Conservation (phyloP, 177 flowering plant genomes). For the Vitis hybrid region DNA sequence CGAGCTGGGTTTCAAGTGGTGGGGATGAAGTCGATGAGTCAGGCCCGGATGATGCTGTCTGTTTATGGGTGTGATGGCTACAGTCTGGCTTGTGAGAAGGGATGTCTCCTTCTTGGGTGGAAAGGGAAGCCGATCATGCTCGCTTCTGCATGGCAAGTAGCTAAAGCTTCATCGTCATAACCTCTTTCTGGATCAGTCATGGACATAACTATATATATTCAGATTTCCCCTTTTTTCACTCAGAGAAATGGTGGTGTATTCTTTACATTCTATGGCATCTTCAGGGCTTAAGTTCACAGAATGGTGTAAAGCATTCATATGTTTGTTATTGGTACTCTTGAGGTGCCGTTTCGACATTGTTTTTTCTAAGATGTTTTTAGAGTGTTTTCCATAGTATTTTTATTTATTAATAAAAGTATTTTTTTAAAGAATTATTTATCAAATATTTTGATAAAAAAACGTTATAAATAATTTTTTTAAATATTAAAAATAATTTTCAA, state of each 20-base stretch:
- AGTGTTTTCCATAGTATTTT: no score
- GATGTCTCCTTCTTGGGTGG: conserved; percentile 69
- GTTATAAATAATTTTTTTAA: no score
- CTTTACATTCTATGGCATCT: not conserved
- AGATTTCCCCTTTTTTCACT: no score
- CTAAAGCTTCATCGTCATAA: conserved; percentile 11
- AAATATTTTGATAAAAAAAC: no score
- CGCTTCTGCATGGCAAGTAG: conserved; percentile 61
- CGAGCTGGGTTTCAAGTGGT: conserved; percentile 52
- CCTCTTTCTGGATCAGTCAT: not conserved
- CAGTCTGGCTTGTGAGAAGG: conserved; percentile 50
- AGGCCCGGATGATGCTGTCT: conserved; percentile 50
- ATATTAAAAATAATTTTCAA: no score
- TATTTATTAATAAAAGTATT: no score
- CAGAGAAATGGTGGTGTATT: not conserved
- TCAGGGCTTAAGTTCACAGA: no score
- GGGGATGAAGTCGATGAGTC: conserved; percentile 45
- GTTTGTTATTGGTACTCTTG: no score
- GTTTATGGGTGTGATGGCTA: conserved; percentile 63
- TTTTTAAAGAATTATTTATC: no score
- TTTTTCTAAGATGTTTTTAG: no score
- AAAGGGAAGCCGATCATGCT: conserved; percentile 58
- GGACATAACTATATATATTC: not conserved
- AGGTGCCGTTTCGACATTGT: no score
- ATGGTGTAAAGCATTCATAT: no score